These are phyloP conservation scores for Phascolomyces articulosus DNA, from an alignment of 371 early-diverging fungal genomes.

Conservation along the genomic window DNA sequence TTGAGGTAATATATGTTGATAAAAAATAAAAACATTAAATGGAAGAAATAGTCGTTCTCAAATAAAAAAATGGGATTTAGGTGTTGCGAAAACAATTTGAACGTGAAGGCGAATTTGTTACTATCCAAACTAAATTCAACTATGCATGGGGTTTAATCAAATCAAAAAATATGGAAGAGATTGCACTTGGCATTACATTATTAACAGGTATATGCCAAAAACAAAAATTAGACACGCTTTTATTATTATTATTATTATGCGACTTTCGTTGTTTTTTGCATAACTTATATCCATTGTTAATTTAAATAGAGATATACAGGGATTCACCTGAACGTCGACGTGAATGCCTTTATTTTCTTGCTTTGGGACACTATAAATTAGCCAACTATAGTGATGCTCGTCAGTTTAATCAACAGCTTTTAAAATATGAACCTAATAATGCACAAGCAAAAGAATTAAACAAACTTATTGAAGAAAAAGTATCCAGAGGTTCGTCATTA, in stretches of 20 bases:
- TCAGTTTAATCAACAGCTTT: slow-evolving; percentile 74
- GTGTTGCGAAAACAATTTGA: slow-evolving; percentile 76
- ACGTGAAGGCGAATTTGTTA: slow-evolving; percentile 66
- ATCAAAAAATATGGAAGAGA: slow-evolving; percentile 64
- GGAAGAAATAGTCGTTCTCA: too few relatives aligned
- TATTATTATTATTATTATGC: too few relatives aligned
- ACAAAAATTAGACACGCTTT: too few relatives aligned
- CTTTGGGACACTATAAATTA: slow-evolving; percentile 89
- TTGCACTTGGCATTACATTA: slow-evolving; percentile 77
- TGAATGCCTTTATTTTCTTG: slow-evolving; percentile 94
- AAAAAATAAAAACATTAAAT: too few relatives aligned
- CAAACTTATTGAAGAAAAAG: slow-evolving; percentile 82
- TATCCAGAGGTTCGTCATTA: slow-evolving; percentile 66
- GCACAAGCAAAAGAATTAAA: slow-evolving; percentile 77
- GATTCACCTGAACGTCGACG: slow-evolving; percentile 85
- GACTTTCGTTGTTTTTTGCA: too few relatives aligned
- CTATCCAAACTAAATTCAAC: slow-evolving; percentile 93
- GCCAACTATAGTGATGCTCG: slow-evolving; percentile 85
- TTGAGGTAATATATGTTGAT: slow-evolving; percentile 44
- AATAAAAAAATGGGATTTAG: too few relatives aligned
- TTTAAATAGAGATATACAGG: slow-evolving; percentile 77
- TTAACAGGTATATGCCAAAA: slow-evolving; percentile 75
- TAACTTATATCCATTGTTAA: background rate
- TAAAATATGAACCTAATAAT: slow-evolving; percentile 86
- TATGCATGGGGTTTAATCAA: slow-evolving; percentile 93